Base-by-base conservation (phyloP, 495 filamentous ascomycete genomes). In the Neurospora sp. region DNA sequence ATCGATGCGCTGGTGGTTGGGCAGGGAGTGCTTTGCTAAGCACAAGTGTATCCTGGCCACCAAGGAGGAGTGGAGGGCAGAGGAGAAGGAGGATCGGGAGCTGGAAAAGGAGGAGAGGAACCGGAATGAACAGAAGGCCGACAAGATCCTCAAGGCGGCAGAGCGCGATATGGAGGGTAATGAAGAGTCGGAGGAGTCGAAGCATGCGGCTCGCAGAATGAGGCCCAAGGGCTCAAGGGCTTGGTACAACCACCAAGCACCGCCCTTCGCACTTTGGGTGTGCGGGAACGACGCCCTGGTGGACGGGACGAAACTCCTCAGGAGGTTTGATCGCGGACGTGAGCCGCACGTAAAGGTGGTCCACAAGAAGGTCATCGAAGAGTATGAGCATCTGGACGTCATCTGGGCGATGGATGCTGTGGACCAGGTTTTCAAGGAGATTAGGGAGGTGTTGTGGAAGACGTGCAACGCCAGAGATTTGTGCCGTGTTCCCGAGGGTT, bases 1-100 rank as follows among this genome's bases (percentile, higher is more conserved):
- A 83, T 91, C 89, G 31, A 97, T 98, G 91, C 87, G 93, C 0
- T 98, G 95, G 96, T 98, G 95, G 95, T 85, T 98, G 1, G 96
- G 96, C 0, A 82, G 91, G 2, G 93, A 96, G 76, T 93, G 94
- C 75, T 98, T 98, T 79, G 93, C 96, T 0, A 91, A 86, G 74
- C 94, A 98, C 74, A 92, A 92, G 80, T 98, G 96, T 80, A 97
- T 98, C 70, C 85, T 98, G 10, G 86, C 92, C 6, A 95, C 94
- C 3, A 85, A 87, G 40, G 91, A 94, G 73, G 89, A 93, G 73
- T 84, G 85, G 74, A 82, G 81, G 68, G 81, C 84, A 7, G 92
- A 95, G 75, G 89, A 91, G 71, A 83, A 86, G 39, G 89, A 92
- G 70, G 89, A 91, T 72, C 80, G 82, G 40, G 82, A 77, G 40